phyloP scores from a whole-genome alignment of 768 basidiomycete genomes.

The Boletus fagicola region DNA sequence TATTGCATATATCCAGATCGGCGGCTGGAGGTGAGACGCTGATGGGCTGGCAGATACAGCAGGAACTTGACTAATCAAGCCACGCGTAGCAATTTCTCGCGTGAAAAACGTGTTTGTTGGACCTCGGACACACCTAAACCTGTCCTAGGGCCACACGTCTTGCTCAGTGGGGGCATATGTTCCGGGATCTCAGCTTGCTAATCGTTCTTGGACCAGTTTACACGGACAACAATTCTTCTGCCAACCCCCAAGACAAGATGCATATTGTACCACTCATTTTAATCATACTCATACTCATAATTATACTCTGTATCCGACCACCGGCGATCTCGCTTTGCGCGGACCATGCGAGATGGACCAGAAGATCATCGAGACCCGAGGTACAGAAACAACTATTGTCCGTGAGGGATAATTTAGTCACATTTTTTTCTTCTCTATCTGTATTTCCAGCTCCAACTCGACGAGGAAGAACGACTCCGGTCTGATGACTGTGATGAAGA shows the following conservation, averaged over 20 bases:
- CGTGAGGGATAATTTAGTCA: background rate
- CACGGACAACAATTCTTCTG: background rate
- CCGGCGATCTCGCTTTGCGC: background rate
- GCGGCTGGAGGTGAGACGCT: too few species aligned
- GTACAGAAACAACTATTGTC: background rate
- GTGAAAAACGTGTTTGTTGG: background rate
- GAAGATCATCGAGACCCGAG: background rate
- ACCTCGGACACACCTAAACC: background rate
- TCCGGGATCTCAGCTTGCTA: background rate
- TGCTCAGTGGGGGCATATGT: background rate
- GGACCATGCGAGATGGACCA: background rate
- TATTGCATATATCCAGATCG: too few species aligned
- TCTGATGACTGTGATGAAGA: background rate
- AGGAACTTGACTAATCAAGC: background rate
- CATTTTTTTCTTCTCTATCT: background rate
- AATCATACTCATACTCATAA: background rate
- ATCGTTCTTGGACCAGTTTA: background rate
- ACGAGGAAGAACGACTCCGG: conserved; percentile 1
- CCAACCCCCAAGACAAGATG: background rate
- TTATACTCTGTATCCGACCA: background rate
- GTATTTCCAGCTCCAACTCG: too few species aligned
- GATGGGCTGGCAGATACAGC: background rate
- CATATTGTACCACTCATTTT: background rate
- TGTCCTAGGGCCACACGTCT: background rate
- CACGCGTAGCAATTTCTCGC: background rate